Percentiles rank a stretch among this genome's conserved stretches.
These are phyloP conservation scores for Trypanosoma mega DNA, from an alignment of 208 protist genomes.

Conservation along the genomic window DNA sequence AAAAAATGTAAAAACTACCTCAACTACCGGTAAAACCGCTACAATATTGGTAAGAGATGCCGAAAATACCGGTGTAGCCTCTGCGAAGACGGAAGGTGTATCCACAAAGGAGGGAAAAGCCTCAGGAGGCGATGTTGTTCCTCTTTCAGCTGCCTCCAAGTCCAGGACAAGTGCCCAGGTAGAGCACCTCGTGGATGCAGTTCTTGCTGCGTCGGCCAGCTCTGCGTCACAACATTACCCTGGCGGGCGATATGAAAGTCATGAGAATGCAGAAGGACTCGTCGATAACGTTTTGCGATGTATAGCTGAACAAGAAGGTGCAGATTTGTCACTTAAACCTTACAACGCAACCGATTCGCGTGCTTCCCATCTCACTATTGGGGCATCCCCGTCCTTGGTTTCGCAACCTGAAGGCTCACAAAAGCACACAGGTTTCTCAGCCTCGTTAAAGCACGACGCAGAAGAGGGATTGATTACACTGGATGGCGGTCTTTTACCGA, in stretches of 20 bases:
- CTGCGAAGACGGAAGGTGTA: not conserved
- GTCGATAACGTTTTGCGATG: constrained; percentile 3
- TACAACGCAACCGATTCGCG: no score
- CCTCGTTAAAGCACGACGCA: not conserved
- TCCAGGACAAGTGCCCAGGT: not conserved
- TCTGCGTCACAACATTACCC: constrained; percentile 4
- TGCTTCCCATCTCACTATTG: no score
- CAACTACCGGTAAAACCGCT: no score
- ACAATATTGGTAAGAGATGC: no score
- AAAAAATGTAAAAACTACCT: no score
- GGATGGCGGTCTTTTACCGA: no score
- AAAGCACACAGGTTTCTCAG: not conserved
- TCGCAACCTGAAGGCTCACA: not conserved
- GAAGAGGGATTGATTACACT: no score
- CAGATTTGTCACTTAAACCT: not conserved
- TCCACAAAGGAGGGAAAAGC: no score
- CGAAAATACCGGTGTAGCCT: not conserved
- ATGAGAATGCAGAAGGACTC: constrained; percentile 4
- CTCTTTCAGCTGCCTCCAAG: not conserved
- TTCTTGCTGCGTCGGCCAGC: not conserved
- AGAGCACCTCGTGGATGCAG: not conserved
- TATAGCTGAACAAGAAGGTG: constrained; percentile 22
- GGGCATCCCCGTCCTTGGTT: no score
- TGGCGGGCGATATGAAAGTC: not conserved
- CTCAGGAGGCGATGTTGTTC: not conserved